Percentiles rank a stretch among this genome's conserved stretches.
Evolutionary conservation across 805 yeast species (phyloP).

Genomic region (Lachancea waltii): DNA sequence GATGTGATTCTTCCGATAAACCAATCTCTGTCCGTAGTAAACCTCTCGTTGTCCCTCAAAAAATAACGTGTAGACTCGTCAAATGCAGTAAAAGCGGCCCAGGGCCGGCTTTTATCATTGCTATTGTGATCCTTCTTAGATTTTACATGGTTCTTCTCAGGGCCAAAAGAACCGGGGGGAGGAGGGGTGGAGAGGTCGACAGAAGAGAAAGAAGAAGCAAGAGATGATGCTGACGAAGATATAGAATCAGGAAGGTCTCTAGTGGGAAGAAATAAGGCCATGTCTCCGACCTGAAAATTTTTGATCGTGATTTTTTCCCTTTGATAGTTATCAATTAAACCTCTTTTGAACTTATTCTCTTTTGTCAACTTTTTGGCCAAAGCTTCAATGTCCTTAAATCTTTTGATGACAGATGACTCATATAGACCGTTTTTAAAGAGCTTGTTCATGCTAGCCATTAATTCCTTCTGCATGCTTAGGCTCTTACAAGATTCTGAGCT

Average conservation of each 20-base stretch:
- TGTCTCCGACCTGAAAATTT: constrained; percentile 64
- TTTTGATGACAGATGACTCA: constrained; percentile 48
- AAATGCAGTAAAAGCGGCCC: constrained; percentile 89
- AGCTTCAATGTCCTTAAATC: constrained; percentile 85
- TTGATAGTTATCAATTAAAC: constrained; percentile 24
- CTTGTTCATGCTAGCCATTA: constrained; percentile 18
- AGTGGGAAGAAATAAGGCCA: constrained; percentile 82
- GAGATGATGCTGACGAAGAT: constrained; percentile 22
- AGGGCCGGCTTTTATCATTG: constrained; percentile 39
- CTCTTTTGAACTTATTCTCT: constrained; percentile 36
- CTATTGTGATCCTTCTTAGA: constrained; percentile 12
- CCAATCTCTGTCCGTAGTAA: constrained; percentile 60
- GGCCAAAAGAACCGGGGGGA: constrained; percentile 19
- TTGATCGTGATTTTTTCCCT: constrained; percentile 54
- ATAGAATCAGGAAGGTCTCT: constrained; percentile 33
- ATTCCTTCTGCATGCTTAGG: constrained; percentile 12
- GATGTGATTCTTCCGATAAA: constrained; percentile 61
- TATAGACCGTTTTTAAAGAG: constrained; percentile 28
- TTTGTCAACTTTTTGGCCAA: constrained; percentile 80
- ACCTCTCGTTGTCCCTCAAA: constrained; percentile 40
- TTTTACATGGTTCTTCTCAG: too few relatives aligned
- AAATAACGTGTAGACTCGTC: constrained; percentile 78
- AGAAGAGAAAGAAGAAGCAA: constrained; percentile 32
- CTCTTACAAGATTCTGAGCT: constrained; percentile 9
- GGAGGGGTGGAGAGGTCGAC: constrained; percentile 32